Base-by-base conservation (phyloP, 352 stramenopile species). In the Pythium rishiriense region DNA sequence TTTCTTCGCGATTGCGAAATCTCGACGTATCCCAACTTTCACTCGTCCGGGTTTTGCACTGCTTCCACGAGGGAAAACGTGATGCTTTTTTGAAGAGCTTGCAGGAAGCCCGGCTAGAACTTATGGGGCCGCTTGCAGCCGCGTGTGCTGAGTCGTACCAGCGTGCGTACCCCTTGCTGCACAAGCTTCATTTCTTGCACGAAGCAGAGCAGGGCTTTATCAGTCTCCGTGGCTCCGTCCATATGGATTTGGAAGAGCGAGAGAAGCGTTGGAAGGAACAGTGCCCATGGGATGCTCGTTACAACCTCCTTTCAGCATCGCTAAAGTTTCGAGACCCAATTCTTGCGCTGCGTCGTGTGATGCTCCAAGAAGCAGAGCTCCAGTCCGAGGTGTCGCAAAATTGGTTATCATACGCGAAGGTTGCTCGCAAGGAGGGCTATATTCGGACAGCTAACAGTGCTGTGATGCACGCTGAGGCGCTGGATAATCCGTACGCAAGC, bases 321-420 rank as follows among this genome's bases (percentile, higher is more conserved):
- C 69, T 97, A 2, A 91, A 92, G 53, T 94, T 91, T 50, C 75
- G 87, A 41, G 85, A 94, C 35, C 87, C 85, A 9, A 88, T 97
- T 59, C 68, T 97, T 26, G 89, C 89, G 26, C 71, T 95, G 15
- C 83, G 87, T 9, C 81, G 89, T 24, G 74, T 94, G 7, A 77
- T 97, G 62, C 58, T 97, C 1, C 75, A 87, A 31, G 75, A 91
- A 64, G 79, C 81, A n/a, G 74, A 76, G 2, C 61, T 93, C 24
- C 73, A 49, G 25, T 75, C 75, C 5, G 74, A 91, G 58, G 84
- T 93, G n/a, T 90, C 82, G 1, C 71, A 80, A 17, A 94, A 93
- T 49, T 96, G 87, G 87, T 66, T 96, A 10, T 52, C 83, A 4
- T 94, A 95, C 52, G 83, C 84, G 2, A 96, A 96, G 60, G 67